Evolutionary conservation across 139 green algal species (phyloP).

Genomic region (Astrephomene gubernaculifera): DNA sequence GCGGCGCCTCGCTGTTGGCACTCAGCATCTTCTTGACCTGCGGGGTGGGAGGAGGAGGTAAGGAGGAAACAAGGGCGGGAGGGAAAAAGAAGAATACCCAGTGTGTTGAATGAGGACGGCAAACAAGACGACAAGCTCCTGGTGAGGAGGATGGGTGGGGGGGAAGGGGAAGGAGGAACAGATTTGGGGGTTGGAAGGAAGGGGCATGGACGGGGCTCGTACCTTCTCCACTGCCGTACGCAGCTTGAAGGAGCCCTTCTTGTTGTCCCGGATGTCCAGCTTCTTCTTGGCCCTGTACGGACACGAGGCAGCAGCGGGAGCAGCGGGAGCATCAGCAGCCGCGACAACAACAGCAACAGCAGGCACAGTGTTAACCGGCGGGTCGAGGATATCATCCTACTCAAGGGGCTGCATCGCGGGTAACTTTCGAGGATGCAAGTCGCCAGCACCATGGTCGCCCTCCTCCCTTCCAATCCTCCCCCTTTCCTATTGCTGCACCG

Average conservation of each 20-base stretch:
- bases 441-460: not conserved
- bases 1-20: slow-evolving; percentile 88
- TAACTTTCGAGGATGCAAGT: too few relatives aligned
- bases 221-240: slow-evolving; percentile 87
- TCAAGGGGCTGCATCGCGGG: too few relatives aligned
- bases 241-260: slow-evolving; percentile 89
- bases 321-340: too few relatives aligned
- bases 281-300: slow-evolving; percentile 73
- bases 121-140: too few relatives aligned
- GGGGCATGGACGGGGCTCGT: not conserved
- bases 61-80: too few relatives aligned
- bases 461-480: not conserved
- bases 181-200: not conserved
- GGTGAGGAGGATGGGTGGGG: too few relatives aligned
- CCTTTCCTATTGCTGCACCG: too few relatives aligned
- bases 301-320: not conserved
- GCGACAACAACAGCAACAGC: too few relatives aligned
- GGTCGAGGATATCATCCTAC: too few relatives aligned
- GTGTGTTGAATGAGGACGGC: too few relatives aligned
- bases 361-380: too few relatives aligned
- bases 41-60: not conserved
- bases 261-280: slow-evolving; percentile 88
- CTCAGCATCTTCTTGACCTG: slow-evolving; percentile 95
- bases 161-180: not conserved
- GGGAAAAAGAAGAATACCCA: not conserved